Evolutionary conservation across 495 filamentous ascomycete species (phyloP), one percentile per base, ranked within the genome.

Genomic region (Bacidia rubella): DNA sequence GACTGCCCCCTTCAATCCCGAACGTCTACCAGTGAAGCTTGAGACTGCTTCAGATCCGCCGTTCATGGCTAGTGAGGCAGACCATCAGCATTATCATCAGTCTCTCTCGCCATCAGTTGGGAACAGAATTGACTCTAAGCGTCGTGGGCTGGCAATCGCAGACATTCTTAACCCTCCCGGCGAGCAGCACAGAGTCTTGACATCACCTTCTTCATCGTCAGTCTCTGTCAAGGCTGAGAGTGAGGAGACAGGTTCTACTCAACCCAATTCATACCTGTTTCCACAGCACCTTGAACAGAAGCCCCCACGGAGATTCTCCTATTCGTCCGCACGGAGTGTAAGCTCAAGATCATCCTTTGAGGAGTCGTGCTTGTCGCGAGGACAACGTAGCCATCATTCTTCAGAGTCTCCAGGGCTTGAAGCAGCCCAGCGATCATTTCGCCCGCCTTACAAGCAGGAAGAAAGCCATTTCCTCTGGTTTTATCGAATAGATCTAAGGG

Each of bases 381-480:
- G 29, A 35, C 29, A 15, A 7, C 29, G 15, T 7, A 35, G 29
- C 29, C 5, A 15, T 35, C 29, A 15, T 15, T 35, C 29, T 35
- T 35, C 29, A 35, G 15, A 5, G 15, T 35, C 29, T 5, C 29
- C 29, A 35, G 29, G 29, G 5, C 29, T 15, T 5, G 7, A 35
- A 15, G 15, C 29, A 35, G 29, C 5, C 15, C 29, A 5, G 15
- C 47, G 47, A 4, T 11, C 21, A n/a, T 50, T 50, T n/a, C 47
- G 47, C 19, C 32, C 47, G 1, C 25, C 47, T 15, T 50, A 50
- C 29, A 21, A 32, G 25, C 23, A 50, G 27, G 47, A 50, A 20
- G 25, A 32, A 50, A 20, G 26, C 11, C 25, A 35, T 19, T 50
- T 29, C n/a, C 26, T 50, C n/a, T 50, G 47, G 47, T 50, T 50